Base-by-base conservation (phyloP, 2,329 filamentous ascomycete species). In the Tolypocladium sp. region DNA sequence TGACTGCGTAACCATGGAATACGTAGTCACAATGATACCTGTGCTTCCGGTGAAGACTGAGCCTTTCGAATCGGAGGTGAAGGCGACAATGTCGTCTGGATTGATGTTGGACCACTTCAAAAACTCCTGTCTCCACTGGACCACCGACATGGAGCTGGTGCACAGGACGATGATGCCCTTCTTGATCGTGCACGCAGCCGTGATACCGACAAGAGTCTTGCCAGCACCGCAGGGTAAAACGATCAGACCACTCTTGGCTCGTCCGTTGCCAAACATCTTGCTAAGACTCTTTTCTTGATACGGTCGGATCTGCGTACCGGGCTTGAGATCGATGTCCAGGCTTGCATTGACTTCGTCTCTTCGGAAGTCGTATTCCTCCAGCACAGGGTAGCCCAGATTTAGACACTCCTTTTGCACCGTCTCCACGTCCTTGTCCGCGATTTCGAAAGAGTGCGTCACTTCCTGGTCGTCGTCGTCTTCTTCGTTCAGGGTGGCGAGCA, bases 251-350 rank as follows among this genome's bases (percentile, higher is more conserved):
- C 92, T 97, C 77, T 96, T 94, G 17, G 94, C 94, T 74, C 94
- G 88, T 56, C 93, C 93, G 70, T 99, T 99, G 70, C 94, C 93
- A 71, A 99, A 99, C 94, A 99, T 99, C 74, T 99, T 99, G 77
- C 91, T 96, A 12, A 99, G 79, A 64, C 92, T 96, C 76, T 97
- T 96, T 73, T 99, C 94, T 71, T 99, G 94, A 67, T 99, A 99
- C 62, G 96, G 77, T 71, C 93, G 87, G 70, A 97, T 97, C 68
- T 93, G 89, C 0, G 92, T 93, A 59, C 88, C 87, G 0, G 93
- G 92, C 66, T 90, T 90, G 55, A 97, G 79, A 71, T 97, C 93
- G 66, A 99, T 99, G 59, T 97, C 92, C 41, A 99, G 79, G 56
- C 91, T 96, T 1, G 93, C 85, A 68, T 97, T 99, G 65, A 86